Percentiles rank a stretch among this genome's conserved stretches.
These are phyloP conservation scores for Pachyrhizus erosus DNA, from an alignment of 306 rosid species.

Conservation along the genomic window DNA sequence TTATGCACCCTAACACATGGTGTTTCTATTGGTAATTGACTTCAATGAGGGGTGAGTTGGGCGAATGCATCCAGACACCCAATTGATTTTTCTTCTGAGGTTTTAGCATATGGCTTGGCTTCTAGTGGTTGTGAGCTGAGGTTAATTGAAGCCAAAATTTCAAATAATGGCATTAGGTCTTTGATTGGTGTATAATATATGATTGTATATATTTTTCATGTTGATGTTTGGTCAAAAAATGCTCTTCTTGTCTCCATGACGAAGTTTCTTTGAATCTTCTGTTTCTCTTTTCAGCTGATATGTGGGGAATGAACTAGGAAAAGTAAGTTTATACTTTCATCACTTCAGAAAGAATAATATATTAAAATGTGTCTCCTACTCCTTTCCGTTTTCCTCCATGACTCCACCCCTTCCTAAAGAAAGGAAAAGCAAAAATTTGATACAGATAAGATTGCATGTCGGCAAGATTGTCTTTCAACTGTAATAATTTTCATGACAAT, in stretches of 20 bases:
- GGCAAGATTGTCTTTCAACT: neutral
- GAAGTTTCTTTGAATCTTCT: slow-evolving; percentile 22
- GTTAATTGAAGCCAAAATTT: neutral
- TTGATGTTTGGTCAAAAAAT: neutral
- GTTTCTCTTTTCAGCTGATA: slow-evolving; percentile 15
- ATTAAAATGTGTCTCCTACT: neutral
- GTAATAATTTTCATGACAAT: neutral
- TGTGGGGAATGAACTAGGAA: slow-evolving; percentile 7
- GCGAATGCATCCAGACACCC: neutral
- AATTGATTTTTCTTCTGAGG: slow-evolving; percentile 24
- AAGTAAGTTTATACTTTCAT: slow-evolving; percentile 11
- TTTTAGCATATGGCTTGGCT: slow-evolving; percentile 34
- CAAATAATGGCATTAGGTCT: slow-evolving; percentile 28
- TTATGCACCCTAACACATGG: neutral
- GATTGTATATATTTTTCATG: slow-evolving; percentile 12
- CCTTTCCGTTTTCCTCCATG: neutral
- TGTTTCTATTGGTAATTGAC: slow-evolving; percentile 28
- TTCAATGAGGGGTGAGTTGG: slow-evolving; percentile 27
- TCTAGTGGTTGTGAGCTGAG: slow-evolving; percentile 23
- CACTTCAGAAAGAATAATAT: neutral
- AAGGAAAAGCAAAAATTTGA: neutral
- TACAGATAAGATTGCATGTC: neutral
- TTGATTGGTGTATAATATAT: neutral
- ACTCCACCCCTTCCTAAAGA: neutral
- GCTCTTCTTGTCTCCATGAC: neutral